Conservation (phyloP, 108 stramenopile genomes). For the Skeletonema tropicum region DNA sequence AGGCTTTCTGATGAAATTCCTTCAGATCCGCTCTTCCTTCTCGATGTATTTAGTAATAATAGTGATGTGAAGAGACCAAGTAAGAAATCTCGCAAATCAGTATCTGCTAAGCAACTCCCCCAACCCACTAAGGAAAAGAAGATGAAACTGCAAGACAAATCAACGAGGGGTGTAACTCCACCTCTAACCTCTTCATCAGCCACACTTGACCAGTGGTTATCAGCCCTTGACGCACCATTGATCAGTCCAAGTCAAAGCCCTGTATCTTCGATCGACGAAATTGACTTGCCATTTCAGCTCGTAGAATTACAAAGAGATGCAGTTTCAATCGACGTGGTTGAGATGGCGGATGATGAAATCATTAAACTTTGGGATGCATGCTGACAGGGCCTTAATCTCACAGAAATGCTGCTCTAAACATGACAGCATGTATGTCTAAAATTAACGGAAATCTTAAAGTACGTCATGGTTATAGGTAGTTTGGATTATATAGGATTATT, state of each 20-base stretch:
- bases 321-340: neutral
- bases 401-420: no score
- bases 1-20: conserved; percentile 63
- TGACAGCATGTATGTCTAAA: no score
- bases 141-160: neutral
- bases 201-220: neutral
- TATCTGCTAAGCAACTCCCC: neutral
- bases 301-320: neutral
- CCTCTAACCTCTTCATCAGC: neutral
- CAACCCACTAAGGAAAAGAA: neutral
- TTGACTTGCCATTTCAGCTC: neutral
- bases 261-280: neutral
- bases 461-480: no score
- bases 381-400: neutral
- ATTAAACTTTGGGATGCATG: neutral
- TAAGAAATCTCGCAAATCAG: neutral
- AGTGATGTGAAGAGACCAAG: conserved; percentile 2
- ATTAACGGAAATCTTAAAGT: no score
- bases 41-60: conserved; percentile 54
- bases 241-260: neutral
- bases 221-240: neutral
- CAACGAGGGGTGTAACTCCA: neutral
- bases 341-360: neutral
- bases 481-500: no score
- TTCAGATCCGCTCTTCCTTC: conserved; percentile 65